These are phyloP conservation scores for Fusarium aywerte DNA, from an alignment of 2,329 filamentous ascomycete genomes.

Conservation along the genomic window DNA sequence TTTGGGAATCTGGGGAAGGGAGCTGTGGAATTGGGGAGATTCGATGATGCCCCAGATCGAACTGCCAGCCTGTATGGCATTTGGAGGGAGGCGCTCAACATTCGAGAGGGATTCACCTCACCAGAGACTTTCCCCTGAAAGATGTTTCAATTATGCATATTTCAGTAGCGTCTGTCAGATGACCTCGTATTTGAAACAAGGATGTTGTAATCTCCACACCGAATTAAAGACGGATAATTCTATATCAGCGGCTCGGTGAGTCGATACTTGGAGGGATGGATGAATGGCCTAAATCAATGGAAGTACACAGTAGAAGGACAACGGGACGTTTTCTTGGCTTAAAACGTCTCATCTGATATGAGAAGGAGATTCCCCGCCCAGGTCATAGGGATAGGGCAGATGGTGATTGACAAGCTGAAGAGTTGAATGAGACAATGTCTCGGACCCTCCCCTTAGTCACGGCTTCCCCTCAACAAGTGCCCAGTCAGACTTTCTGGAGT, in stretches of 20 bases:
- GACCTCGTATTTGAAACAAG: slow-evolving; percentile 1
- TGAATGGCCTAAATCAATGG: no score
- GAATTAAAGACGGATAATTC: not conserved
- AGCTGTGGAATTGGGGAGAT: slow-evolving; percentile 32
- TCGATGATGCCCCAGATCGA: slow-evolving; percentile 25
- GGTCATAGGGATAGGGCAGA: not conserved
- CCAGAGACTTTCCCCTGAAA: slow-evolving; percentile 6
- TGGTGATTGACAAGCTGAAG: not conserved
- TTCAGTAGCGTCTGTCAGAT: not conserved
- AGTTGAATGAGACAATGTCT: slow-evolving; percentile 29
- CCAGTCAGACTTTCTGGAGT: not conserved
- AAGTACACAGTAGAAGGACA: not conserved
- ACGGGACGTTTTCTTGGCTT: not conserved
- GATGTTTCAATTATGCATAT: slow-evolving; percentile 20
- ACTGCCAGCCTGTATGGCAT: not conserved
- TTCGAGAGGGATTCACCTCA: not conserved
- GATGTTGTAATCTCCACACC: not conserved
- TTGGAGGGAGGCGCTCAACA: not conserved
- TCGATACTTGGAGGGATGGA: not conserved
- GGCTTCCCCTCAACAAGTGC: not conserved
- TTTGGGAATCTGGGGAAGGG: slow-evolving; percentile 13
- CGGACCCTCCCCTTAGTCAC: slow-evolving; percentile 21
- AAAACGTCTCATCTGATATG: not conserved
- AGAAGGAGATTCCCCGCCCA: not conserved
- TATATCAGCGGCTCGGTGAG: not conserved